Evolutionary conservation across 208 protist species (phyloP), one percentile per base, ranked within the genome.

Genomic region (Trypanosoma vivax): DNA sequence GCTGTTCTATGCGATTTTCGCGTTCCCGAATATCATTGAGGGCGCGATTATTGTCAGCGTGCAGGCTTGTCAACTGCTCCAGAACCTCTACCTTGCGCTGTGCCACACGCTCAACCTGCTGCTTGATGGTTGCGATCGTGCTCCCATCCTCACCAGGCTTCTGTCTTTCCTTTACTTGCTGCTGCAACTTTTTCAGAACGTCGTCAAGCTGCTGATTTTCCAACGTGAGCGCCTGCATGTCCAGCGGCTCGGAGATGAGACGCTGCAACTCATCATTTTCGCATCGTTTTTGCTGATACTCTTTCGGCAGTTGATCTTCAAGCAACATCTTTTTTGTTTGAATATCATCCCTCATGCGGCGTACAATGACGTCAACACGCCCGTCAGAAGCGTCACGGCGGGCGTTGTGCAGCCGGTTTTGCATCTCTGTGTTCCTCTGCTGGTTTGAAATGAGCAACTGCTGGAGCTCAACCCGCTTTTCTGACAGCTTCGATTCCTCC

Each of bases 281-380:
- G 33, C 73, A 65, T 40, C 60, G 57, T 55, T 76, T 84, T 31
- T 70, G 66, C 41, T 92, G 76, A 21, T 89, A 40, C 66, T 95
- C 81, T 39, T 81, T 73, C 28, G 89, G 89, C 33, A 95, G 67
- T 55, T 93, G 76, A 48, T 95, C 81, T 19, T 95, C 71, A 38
- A 92, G 60, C 66, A 88, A 88, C 48, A 94, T 92, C 19, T 75
- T 59, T 50, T 87, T 89, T 18, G 83, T 87, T 45, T 88, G 78
- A 52, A 89, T 91, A 43, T 95, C 88, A 53, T 95, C 88, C 55
- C 73, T 57, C 66, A 92, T 78, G 49, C 84, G 80, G 23, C 79
- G 73, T 29, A 92, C 73, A 70, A 95, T 93, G 52, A 82, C 73
- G 43, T 91, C 82, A 9, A 79, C 82, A 16, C 81, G 80, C 2